A percentile compares a stretch with the other conserved stretches of the same genome.
Evolutionary conservation across 306 rosid species (phyloP).

Genomic region (Lithocarpus polystachyus): DNA sequence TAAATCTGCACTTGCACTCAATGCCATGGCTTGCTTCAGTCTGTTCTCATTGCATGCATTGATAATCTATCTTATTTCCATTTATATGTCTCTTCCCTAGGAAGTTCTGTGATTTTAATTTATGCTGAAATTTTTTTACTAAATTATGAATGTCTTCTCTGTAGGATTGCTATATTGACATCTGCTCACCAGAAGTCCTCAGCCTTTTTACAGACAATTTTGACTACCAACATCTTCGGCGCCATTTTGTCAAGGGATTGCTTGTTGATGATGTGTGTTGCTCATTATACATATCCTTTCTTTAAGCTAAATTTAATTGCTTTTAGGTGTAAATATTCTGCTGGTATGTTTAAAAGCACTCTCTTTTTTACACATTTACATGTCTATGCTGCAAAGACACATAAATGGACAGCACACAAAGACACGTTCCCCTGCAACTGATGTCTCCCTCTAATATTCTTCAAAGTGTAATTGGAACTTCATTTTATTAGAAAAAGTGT

Average conservation of each 20-base stretch:
- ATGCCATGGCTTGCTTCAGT: not conserved
- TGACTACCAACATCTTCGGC: constrained; percentile 97
- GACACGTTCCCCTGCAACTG: not conserved
- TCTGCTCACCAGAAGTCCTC: constrained; percentile 96
- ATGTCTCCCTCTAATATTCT: not conserved
- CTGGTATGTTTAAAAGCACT: not conserved
- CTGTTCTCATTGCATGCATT: not conserved
- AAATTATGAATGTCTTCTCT: constrained; percentile 23
- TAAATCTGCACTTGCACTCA: not conserved
- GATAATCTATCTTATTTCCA: not conserved
- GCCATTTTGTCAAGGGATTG: constrained; percentile 96
- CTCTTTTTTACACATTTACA: not conserved
- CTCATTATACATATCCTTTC: constrained; percentile 12
- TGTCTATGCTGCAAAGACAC: not conserved
- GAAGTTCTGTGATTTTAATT: constrained; percentile 2
- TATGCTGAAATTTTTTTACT: constrained; percentile 9
- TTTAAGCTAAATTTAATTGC: constrained; percentile 12
- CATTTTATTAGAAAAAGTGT: not conserved
- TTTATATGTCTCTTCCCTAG: not conserved
- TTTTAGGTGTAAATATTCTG: constrained; percentile 11
- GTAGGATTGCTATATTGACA: constrained; percentile 97
- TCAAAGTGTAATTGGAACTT: not conserved
- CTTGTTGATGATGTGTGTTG: constrained; percentile 85
- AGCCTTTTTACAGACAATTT: constrained; percentile 94
- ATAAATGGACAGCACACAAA: not conserved